Evolutionary conservation across 345 rosid genomes (phyloP), one percentile per base, ranked within the genome.

Genomic region (Sonneratia caseolaris): DNA sequence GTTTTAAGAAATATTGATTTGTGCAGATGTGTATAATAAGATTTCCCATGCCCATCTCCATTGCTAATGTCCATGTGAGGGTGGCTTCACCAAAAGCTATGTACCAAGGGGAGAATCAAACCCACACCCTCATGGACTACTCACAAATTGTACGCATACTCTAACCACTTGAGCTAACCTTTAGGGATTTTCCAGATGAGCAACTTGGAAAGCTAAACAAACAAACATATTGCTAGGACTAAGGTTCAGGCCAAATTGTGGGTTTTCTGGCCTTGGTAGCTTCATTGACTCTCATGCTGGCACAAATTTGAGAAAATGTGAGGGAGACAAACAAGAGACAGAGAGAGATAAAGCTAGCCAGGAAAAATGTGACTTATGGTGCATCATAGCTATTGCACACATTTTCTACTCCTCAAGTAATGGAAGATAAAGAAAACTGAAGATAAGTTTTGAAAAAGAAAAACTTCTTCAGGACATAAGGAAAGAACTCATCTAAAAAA

Each of bases 401-500:
- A 21, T 21, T 37, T 66, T 42, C 70, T 68, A 74, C 47, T 49
- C 40, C 37, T 64, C 47, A 55, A 62, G 70, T 43, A 16, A 72
- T 14, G 42, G 49, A 24, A 0, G 7, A 24, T 65, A 68, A 38
- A 68, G 59, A 62, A 45, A n/a, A 64, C 73, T 48, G 68, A 47
- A 55, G 65, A 70, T 27, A 40, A 80, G 73, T 62, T 27, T 15
- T 32, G 37, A 27, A 35, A 76, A 59, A 68, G 72, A 70, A 76
- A 68, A 68, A 81, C 67, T 72, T 68, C 76, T 76, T 75, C 72
- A 77, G 73, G 73, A 68, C 78, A 82, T 82, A 32, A 69, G 75
- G 71, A 74, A 71, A 66, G 49, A 65, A 73, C 71, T 84, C 74
- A 68, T 78, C 75, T 80, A 82, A 87, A 42, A 91, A 89, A 85